Base-by-base conservation (phyloP, 139 green algal genomes). In the Raphidocelis subcapitata region DNA sequence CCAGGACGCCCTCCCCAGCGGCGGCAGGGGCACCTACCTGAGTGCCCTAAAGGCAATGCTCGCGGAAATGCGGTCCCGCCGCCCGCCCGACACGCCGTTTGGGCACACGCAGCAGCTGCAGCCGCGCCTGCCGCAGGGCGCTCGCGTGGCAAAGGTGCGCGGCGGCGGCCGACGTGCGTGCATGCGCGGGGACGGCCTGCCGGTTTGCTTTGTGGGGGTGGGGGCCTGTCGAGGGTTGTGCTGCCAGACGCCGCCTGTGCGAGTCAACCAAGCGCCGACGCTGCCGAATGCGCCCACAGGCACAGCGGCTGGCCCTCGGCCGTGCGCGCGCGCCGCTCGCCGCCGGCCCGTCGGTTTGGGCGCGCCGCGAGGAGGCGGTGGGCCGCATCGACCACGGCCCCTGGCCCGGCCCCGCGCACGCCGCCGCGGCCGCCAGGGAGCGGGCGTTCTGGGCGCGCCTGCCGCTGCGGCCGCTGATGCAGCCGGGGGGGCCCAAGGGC, bases 31-130 rank as follows among this genome's bases (percentile, higher is more conserved):
- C 67, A 67, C 81, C 31, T 87, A 87, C 60, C n/a, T 84, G 36
- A 64, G 68, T 35, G 82, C 72, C 0, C 68, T 87, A 26, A 77
- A 73, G 47, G 79, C 66, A 5, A 84, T 84, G 79, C 67, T 84
- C 68, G 52, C 76, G 57, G 82, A 84, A 62, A 87, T 87, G 82
- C 56, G 78, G 8, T 37, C n/a, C 31, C 65, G 78, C 23, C 56
- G 78, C 12, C 77, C 61, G n/a, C n/a, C 60, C 24, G 64, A 74
- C 57, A 81, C 78, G 3, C 82, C 82, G 4, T 87, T 78, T 63
- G 82, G 82, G n/a, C 82, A 87, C 68, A 87, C 82, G 26, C 82
- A 87, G 75, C 77, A 79, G 35, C 78, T 87, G 5, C 69, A 59
- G 41, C 24, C 62, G 41, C 61, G 64, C 3, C 33, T 70, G 2